These are phyloP conservation scores for Diaporthe humulicola DNA, from an alignment of 2,329 filamentous ascomycete genomes.

Conservation along the genomic window DNA sequence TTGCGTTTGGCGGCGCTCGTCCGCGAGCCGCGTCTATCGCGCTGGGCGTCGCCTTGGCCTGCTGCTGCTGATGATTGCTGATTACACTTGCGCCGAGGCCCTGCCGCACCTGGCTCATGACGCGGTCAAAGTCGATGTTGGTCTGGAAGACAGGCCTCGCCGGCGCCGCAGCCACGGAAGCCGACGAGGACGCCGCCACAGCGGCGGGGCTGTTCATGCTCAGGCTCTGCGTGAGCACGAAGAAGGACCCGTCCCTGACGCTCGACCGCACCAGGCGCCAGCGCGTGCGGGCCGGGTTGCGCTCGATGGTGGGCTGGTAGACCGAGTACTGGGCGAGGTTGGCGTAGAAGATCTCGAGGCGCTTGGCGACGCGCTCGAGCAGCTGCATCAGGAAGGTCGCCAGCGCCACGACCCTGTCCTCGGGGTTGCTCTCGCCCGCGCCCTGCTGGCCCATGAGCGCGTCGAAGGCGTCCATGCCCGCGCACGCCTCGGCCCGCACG, in stretches of 20 bases:
- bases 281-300: slow-evolving; percentile 64
- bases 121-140: slow-evolving; percentile 59
- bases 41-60: slow-evolving; percentile 51
- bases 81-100: slow-evolving; percentile 45
- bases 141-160: slow-evolving; percentile 42
- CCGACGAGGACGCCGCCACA: slow-evolving; percentile 43
- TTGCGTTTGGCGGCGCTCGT: slow-evolving; percentile 48
- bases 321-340: slow-evolving; percentile 63
- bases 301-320: slow-evolving; percentile 65
- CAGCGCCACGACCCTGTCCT: slow-evolving; percentile 54
- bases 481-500: slow-evolving; percentile 64
- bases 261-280: slow-evolving; percentile 64
- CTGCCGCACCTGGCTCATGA: slow-evolving; percentile 58
- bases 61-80: slow-evolving; percentile 42
- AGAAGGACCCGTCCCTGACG: slow-evolving; percentile 65
- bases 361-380: slow-evolving; percentile 65
- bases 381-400: slow-evolving; percentile 64
- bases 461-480: slow-evolving; percentile 68
- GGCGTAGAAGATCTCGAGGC: slow-evolving; percentile 65
- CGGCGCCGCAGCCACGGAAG: slow-evolving; percentile 36
- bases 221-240: slow-evolving; percentile 58
- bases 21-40: slow-evolving; percentile 57
- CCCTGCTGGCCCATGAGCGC: slow-evolving; percentile 57
- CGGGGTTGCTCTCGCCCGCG: slow-evolving; percentile 51
- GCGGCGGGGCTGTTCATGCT: slow-evolving; percentile 47